These are phyloP conservation scores for Tylopilus felleus DNA, from an alignment of 768 basidiomycete species.

Conservation along the genomic window DNA sequence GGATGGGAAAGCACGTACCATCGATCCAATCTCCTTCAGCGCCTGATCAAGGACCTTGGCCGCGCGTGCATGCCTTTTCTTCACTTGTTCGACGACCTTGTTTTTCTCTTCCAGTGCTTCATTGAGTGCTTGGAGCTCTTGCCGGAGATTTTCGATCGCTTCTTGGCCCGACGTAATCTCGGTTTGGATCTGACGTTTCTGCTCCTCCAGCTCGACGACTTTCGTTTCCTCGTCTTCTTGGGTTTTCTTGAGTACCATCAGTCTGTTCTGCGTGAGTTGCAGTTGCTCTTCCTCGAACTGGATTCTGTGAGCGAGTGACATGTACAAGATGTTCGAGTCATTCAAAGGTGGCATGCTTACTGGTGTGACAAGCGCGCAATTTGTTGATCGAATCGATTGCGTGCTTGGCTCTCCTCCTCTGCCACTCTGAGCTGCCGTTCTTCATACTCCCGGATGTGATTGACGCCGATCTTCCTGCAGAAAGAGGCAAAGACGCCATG, in stretches of 20 bases:
- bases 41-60: slow-evolving; percentile 80
- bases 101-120: slow-evolving; percentile 70
- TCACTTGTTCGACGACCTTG: slow-evolving; percentile 70
- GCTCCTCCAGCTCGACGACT: slow-evolving; percentile 50
- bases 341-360: slow-evolving; percentile 41
- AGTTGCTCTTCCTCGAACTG: slow-evolving; percentile 83
- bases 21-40: slow-evolving; percentile 83
- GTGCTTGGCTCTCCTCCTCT: slow-evolving; percentile 82
- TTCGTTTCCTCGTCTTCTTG: slow-evolving; percentile 51
- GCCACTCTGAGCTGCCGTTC: slow-evolving; percentile 85
- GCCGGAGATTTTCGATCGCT: slow-evolving; percentile 52
- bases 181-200: slow-evolving; percentile 49
- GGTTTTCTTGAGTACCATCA: slow-evolving; percentile 50
- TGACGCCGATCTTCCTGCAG: slow-evolving; percentile 74
- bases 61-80: slow-evolving; percentile 65
- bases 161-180: slow-evolving; percentile 61
- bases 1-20: slow-evolving; percentile 43
- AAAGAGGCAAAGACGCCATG: slow-evolving; percentile 75
- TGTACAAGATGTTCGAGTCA: slow-evolving; percentile 1
- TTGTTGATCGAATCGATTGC: slow-evolving; percentile 80
- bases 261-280: slow-evolving; percentile 57
- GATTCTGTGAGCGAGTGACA: slow-evolving; percentile 41
- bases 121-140: slow-evolving; percentile 58
- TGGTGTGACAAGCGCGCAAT: slow-evolving; percentile 83
- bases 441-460: slow-evolving; percentile 89